Evolutionary conservation across 495 filamentous ascomycete species (phyloP), one percentile per base, ranked within the genome.

Genomic region (Neurospora sp.): DNA sequence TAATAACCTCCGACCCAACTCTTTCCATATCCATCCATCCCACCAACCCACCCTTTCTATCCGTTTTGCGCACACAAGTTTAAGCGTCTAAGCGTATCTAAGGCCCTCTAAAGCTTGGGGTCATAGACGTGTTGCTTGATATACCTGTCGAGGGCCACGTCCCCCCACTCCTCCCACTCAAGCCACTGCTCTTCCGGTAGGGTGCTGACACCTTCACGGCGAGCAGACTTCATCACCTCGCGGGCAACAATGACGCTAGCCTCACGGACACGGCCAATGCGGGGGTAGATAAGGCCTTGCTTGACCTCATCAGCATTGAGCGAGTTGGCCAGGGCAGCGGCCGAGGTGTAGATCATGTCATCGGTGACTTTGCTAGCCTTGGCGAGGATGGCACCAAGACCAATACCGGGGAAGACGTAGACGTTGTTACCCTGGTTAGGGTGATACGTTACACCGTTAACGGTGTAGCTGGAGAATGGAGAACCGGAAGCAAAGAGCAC

Each of bases 361-460:
- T 99, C 94, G 41, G 96, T 98, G 75, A 99, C 89, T 77, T 90
- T 90, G 79, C 91, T 91, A 60, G 93, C 88, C 86, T 97, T 95
- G 85, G 90, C 91, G 46, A 99, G 91, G 79, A 99, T 97, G 74
- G 95, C 93, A 73, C 94, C 96, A 40, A 98, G 90, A 42, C 96
- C 96, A 75, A 99, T 94, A 79, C 96, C 96, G 4, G 96, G 96
- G 90, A 99, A 99, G 69, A 99, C 94, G 77, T 98, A 99, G 85
- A 89, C 87, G 85, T 96, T 96, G 87, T 88, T 89, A 71, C 92
- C 96, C 86, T 99, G 96, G 82, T 96, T 96, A 23, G 96, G 93
- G 81, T 92, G 90, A 84, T 95, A 90, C 66, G 89, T 91, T 72
- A 90, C 86, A 70, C 88, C 86, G 72, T 87, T 87, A 60, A 88